Evolutionary conservation across 176 grass and related monocot genomes (phyloP), one percentile per base, ranked within the genome.

Genomic region (Carex kokanica): DNA sequence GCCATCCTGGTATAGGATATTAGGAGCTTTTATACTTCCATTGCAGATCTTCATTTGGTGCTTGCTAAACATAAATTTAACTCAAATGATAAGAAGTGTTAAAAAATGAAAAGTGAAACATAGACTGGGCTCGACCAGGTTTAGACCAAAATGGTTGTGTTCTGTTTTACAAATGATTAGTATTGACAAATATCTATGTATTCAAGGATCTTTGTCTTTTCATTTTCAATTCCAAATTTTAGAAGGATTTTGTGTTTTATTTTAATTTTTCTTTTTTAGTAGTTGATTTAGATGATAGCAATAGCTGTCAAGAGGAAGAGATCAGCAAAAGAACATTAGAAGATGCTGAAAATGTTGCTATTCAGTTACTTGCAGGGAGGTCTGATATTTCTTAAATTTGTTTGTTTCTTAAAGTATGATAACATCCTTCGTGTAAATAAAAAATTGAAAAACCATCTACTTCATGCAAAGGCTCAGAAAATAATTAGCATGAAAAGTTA

Each of bases 331-430:
- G 58, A 51, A 4, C 84, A 2, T 7, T 81, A 53, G 73, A 69
- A 31, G 91, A 91, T 81, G 94, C 74, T 79, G 85, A 90, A 69
- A 84, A 97, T 32, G 51, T 86, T 61, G 94, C 91, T 15, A 83
- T 97, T 68, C 86, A 92, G 60, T 89, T 97, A 79, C 94, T 97
- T 86, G 88, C 94, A 57, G 21, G 23, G 49, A 97, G 91, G 94
- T 92, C 43, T 61, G 66, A 14, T 20, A 51, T 56, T 73, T 65
- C 59, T 38, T 8, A 74, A 20, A 62, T 21, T 31, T 24, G 6
- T 80, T 59, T 86, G 16, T 60, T 15, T 82, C 5, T 86, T 73
- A 18, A 59, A 53, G 64, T 65, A 60, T 69, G 69, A 6, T 17
- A 58, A n/a, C 15, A n/a, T 66, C 74, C 6, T 43, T 38, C 2